Conservation (phyloP, 345 rosid genomes). For the Reutealis trisperma region DNA sequence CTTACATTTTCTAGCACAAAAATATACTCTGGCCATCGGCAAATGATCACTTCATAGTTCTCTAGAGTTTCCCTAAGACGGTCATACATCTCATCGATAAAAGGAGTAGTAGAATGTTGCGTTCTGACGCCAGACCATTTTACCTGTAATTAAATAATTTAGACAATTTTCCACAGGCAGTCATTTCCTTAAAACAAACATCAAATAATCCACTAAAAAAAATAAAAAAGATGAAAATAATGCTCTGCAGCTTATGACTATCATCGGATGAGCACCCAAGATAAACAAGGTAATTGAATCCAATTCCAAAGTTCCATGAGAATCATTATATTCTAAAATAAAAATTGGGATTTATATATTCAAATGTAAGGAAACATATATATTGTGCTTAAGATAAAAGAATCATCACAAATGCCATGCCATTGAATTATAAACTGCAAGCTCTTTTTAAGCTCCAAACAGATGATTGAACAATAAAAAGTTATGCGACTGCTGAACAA, state of each 20-base stretch:
- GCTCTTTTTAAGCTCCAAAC: background rate
- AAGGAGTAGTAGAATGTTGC: slow-evolving; percentile 93
- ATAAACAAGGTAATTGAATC: slow-evolving; percentile 3
- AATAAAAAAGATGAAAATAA: background rate
- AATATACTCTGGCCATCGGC: slow-evolving; percentile 96
- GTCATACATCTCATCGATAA: slow-evolving; percentile 91
- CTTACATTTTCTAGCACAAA: slow-evolving; percentile 90
- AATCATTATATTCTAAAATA: background rate
- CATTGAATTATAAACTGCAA: background rate
- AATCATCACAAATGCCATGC: background rate
- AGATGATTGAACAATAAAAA: background rate
- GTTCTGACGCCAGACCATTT: slow-evolving; percentile 96
- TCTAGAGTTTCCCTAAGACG: slow-evolving; percentile 71
- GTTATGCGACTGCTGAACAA: background rate
- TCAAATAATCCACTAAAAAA: background rate
- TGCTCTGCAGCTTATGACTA: background rate
- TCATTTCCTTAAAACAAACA: background rate
- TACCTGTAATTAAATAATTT: slow-evolving; percentile 58
- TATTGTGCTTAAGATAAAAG: background rate
- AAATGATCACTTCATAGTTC: slow-evolving; percentile 83
- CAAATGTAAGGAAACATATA: background rate
- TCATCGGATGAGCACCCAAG: background rate
- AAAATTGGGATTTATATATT: background rate
- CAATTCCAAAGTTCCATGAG: background rate
- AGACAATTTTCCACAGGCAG: background rate